These are phyloP conservation scores for Linum trigynum DNA, from an alignment of 345 rosid species.

Conservation along the genomic window DNA sequence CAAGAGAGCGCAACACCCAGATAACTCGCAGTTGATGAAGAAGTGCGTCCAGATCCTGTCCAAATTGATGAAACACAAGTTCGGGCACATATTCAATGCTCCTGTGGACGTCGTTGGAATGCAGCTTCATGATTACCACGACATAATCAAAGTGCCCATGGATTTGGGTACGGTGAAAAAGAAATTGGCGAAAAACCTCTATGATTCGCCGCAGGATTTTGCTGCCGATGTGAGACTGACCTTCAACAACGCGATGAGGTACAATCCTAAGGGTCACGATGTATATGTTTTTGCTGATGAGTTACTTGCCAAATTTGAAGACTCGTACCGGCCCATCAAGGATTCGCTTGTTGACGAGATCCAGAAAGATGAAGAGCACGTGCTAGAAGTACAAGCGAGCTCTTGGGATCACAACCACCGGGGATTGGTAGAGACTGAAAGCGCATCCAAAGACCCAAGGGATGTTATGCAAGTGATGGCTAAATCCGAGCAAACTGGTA, in stretches of 20 bases:
- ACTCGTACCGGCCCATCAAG: slow-evolving; percentile 22
- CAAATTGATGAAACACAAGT: slow-evolving; percentile 39
- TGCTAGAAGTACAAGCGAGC: slow-evolving; percentile 21
- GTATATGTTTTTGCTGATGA: slow-evolving; percentile 36
- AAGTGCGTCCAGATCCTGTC: slow-evolving; percentile 29
- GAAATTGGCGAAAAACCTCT: slow-evolving; percentile 20
- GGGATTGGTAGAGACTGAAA: not conserved
- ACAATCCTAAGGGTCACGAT: slow-evolving; percentile 37
- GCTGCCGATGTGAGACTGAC: slow-evolving; percentile 43
- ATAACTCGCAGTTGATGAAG: slow-evolving; percentile 17
- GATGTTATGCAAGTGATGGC: slow-evolving; percentile 12
- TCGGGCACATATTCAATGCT: slow-evolving; percentile 34
- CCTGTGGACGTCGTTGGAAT: slow-evolving; percentile 38
- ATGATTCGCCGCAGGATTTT: slow-evolving; percentile 32
- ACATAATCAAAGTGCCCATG: slow-evolving; percentile 44
- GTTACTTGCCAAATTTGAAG: slow-evolving; percentile 21
- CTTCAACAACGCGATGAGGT: slow-evolving; percentile 44
- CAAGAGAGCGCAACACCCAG: slow-evolving; percentile 12
- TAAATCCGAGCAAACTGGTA: slow-evolving; percentile 22
- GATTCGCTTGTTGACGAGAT: slow-evolving; percentile 15
- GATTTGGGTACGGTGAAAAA: slow-evolving; percentile 45
- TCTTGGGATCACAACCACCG: not conserved
- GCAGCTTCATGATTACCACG: slow-evolving; percentile 36
- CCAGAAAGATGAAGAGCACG: slow-evolving; percentile 15
- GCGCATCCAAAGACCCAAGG: slow-evolving; percentile 11